Evolutionary conservation across 306 rosid species (phyloP), one percentile per base, ranked within the genome.

Genomic region (Fagus crenata): DNA sequence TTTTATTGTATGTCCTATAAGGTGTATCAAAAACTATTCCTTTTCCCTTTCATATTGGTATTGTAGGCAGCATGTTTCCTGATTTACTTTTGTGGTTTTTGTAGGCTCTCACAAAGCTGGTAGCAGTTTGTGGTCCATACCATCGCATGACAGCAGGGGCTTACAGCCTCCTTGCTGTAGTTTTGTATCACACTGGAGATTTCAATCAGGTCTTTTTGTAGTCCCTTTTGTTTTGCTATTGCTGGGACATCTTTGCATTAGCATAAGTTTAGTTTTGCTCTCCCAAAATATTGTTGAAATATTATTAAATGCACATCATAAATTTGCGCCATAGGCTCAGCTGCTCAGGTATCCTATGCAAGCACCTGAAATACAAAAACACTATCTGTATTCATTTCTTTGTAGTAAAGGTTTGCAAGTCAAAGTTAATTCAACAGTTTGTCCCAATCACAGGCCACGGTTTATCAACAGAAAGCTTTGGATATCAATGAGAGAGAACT

Each of bases 61-160:
- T 77, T 46, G 28, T 69, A 51, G 46, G 28, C 65, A 51, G 46
- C 63, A 53, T 75, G 74, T 76, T 60, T 68, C 58, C 67, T 70
- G 74, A 76, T 80, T 56, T 67, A 77, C 70, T 77, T 80, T 75
- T 18, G 69, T 82, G 74, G 65, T 75, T 36, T 63, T 56, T 81
- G 81, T 84, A 95, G 99, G 99, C 99, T 80, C 97, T 95, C 67
- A 92, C 98, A 69, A 92, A 95, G 87, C 92, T 95, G 55, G 92
- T 92, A 78, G 97, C 93, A 41, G 99, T 95, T 72, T 95, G 99
- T 76, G 99, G 99, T 81, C 99, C 99, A 75, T 95, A 89, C 82
- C 97, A 95, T 88, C 91, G 97, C 49, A 92, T 90, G 97, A 92
- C 99, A 9, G 97, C 99, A 1, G 97, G 99, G 74, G 99, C 99